Evolutionary conservation across 2,329 filamentous ascomycete genomes (phyloP), one percentile per base, ranked within the genome.

Genomic region (Diplodia mutila): DNA sequence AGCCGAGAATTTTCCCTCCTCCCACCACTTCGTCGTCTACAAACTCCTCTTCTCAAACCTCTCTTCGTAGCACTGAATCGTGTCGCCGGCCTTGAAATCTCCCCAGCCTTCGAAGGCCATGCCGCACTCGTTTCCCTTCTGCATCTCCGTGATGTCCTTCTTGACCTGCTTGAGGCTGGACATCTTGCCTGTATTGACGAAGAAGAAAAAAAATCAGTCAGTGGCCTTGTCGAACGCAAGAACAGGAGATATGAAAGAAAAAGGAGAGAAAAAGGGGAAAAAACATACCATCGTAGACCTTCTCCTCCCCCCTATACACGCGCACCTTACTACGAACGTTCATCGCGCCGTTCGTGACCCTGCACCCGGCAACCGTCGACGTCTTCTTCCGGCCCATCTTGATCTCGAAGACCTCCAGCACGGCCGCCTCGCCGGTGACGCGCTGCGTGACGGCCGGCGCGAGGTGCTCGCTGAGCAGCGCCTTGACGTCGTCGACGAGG

Each of bases 91-190:
- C 74, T 90, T 78, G 76, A 98, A 91, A 25, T 88, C 91, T 57
- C 90, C 85, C 88, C 93, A 99, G 37, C 84, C 86, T 3, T 90
- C 88, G 74, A 99, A 94, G 64, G 88, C 89, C 72, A 99, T 90
- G 71, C 95, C 95, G 74, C 95, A 99, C 80, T 99, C 95, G n/a
- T 86, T 88, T 68, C 93, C 94, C 80, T 97, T 98, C 74, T 89
- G 89, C 89, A 97, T 95, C 75, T 97, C 92, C 54, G 84, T 83
- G 34, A 95, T 91, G 71, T 97, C 92, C 78, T 96, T 96, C 85
- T 98, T 97, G 78, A 91, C 88, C 74, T 96, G 91, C 82, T 95
- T 97, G 68, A 99, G 87, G 1, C 92, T 92, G 21, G 88, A 85
- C 52, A 98, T 87, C 63, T 85, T 85, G 71, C 94, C 94, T 97